phyloP scores from a whole-genome alignment of 441 rosid species.

The Dalechampia spathulata region DNA sequence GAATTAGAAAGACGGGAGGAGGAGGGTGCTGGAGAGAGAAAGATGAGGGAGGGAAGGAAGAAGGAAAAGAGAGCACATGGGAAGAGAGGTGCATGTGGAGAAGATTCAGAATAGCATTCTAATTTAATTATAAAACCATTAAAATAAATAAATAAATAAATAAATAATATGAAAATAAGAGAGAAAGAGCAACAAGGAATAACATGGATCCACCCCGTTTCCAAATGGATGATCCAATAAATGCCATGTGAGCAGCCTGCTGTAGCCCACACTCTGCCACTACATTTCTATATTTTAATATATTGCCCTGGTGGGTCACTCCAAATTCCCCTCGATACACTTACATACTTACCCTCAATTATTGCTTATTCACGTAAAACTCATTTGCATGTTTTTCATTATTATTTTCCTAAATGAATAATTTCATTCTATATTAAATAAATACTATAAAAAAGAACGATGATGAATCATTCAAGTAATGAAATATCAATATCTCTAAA shows the following conservation, averaged over 20 bases:
- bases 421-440: no score
- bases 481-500: no score
- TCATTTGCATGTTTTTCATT: no score
- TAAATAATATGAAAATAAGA: not conserved
- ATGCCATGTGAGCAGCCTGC: conserved; percentile 56
- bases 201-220: conserved; percentile 43
- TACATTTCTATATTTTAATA: no score
- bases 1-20: conserved; percentile 14
- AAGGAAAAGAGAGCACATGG: conserved; percentile 74
- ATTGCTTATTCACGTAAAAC: no score
- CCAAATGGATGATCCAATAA: conserved; percentile 25
- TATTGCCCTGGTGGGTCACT: conserved; percentile 38
- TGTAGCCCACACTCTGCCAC: conserved; percentile 41
- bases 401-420: no score
- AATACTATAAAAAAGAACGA: no score
- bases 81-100: conserved; percentile 72
- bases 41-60: conserved; percentile 20
- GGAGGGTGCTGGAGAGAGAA: conserved; percentile 12
- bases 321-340: conserved; percentile 21
- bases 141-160: no score
- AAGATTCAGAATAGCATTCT: conserved; percentile 46
- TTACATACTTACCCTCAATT: no score
- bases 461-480: no score
- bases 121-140: conserved; percentile 21
- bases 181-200: conserved; percentile 29